These are phyloP conservation scores for Calocybe gangraenosa DNA, from an alignment of 768 basidiomycete species.

Conservation along the genomic window DNA sequence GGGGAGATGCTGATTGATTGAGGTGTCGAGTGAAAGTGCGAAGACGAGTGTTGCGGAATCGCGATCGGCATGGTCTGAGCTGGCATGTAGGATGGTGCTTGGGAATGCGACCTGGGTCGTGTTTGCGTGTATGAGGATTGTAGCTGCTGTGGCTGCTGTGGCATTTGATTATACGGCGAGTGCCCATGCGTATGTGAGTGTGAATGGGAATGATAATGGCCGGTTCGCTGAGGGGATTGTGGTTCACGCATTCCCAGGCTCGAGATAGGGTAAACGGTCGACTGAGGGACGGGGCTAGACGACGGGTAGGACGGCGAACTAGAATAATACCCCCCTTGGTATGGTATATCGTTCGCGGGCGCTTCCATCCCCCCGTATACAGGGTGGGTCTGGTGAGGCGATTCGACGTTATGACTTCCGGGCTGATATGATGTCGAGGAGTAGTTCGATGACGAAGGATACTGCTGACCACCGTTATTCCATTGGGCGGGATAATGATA, in stretches of 20 bases:
- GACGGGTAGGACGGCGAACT: conserved; percentile 17
- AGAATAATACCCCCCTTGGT: conserved; percentile 20
- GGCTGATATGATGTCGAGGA: conserved; percentile 21
- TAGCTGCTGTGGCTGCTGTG: conserved; percentile 23
- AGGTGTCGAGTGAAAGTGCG: conserved; percentile 21
- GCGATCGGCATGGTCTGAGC: conserved; percentile 11
- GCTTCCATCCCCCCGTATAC: conserved; percentile 12
- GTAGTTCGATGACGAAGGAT: conserved; percentile 22
- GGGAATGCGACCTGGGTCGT: conserved; percentile 42
- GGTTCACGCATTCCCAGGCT: conserved; percentile 21
- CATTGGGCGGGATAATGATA: conserved; percentile 33
- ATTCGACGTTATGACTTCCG: conserved; percentile 15
- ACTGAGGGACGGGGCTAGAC: conserved; percentile 8
- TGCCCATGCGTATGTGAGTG: conserved; percentile 35
- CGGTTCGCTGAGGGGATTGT: conserved; percentile 24
- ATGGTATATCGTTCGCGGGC: conserved; percentile 12
- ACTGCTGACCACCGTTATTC: conserved; percentile 28
- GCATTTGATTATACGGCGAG: conserved; percentile 24
- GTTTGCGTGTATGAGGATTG: conserved; percentile 26
- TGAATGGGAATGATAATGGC: conserved; percentile 29
- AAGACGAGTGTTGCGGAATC: conserved; percentile 16
- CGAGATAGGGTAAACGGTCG: conserved; percentile 18
- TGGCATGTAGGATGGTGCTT: conserved; percentile 23
- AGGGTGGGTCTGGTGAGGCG: conserved; percentile 22
- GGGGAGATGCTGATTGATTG: conserved; percentile 32